Evolutionary conservation across 2,329 filamentous ascomycete species (phyloP).

Genomic region (Colletotrichum abscissum): DNA sequence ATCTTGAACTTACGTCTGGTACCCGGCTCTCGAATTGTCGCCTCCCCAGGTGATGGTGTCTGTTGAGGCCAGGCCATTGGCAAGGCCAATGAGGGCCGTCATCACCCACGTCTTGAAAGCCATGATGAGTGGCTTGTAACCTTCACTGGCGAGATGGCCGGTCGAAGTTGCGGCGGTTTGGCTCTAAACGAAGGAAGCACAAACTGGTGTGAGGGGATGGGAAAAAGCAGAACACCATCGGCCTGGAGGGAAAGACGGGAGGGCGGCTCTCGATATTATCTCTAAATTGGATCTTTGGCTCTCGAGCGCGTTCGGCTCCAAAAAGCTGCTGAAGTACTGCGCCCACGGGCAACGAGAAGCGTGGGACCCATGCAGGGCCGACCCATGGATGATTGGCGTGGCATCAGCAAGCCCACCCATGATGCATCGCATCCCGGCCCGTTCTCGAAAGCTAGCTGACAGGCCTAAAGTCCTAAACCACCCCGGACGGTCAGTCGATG

Average conservation of each 20-base stretch:
- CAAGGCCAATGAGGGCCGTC: conserved; percentile 46
- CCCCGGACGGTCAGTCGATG: conserved; percentile 22
- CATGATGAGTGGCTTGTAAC: conserved; percentile 24
- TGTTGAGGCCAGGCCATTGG: conserved; percentile 53
- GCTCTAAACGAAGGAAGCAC: conserved; percentile 31
- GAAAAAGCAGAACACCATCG: conserved; percentile 10
- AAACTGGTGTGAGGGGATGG: conserved; percentile 11
- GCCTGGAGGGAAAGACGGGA: not conserved
- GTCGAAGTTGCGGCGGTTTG: conserved; percentile 1
- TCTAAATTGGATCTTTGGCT: conserved; percentile 1
- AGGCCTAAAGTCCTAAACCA: conserved; percentile 3
- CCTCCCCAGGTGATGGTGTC: conserved; percentile 71
- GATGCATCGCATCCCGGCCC: conserved; percentile 16
- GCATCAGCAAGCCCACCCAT: conserved; percentile 18
- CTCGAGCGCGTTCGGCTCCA: conserved; percentile 18
- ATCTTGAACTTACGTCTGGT: conserved; percentile 57
- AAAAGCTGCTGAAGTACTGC: not conserved
- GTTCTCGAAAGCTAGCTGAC: conserved; percentile 16
- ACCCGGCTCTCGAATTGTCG: conserved; percentile 64
- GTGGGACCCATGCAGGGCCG: conserved; percentile 11
- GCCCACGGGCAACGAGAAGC: conserved; percentile 11
- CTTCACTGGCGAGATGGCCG: conserved; percentile 19
- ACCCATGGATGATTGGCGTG: conserved; percentile 29
- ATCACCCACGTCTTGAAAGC: conserved; percentile 32
- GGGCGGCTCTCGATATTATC: conserved; percentile 29